Percentiles rank a stretch among this genome's conserved stretches.
phyloP scores from a whole-genome alignment of 192 early-diverging fungal species.

The Chytriomyces sp. region DNA sequence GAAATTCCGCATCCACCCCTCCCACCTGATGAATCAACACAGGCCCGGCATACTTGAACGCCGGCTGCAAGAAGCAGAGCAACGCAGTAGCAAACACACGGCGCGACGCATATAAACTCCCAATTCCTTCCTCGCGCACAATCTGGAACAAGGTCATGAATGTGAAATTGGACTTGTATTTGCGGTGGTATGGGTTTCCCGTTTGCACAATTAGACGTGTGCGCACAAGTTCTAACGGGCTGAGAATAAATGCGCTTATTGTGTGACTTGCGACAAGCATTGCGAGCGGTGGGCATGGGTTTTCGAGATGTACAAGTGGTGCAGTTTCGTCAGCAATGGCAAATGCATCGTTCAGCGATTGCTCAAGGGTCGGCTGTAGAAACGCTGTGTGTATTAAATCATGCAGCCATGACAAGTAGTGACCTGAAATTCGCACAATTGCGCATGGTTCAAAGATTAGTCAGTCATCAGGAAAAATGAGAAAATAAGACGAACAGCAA shows the following conservation, averaged over 20 bases:
- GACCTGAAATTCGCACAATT: slow-evolving; percentile 47
- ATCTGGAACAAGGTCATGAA: slow-evolving; percentile 77
- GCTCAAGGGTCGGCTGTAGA: slow-evolving; percentile 42
- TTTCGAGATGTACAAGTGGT: slow-evolving; percentile 37
- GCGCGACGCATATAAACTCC: slow-evolving; percentile 72
- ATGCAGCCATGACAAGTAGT: slow-evolving; percentile 75
- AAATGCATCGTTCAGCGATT: slow-evolving; percentile 28
- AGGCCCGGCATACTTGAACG: slow-evolving; percentile 70
- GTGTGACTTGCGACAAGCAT: slow-evolving; percentile 78
- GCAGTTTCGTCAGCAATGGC: slow-evolving; percentile 27
- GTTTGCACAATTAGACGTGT: slow-evolving; percentile 90
- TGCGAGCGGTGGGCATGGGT: slow-evolving; percentile 37
- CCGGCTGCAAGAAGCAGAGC: slow-evolving; percentile 72
- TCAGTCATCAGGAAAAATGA: not conserved
- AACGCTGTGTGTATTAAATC: slow-evolving; percentile 63
- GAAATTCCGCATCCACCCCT: slow-evolving; percentile 45
- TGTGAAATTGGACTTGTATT: slow-evolving; percentile 72
- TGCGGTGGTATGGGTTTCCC: slow-evolving; percentile 74
- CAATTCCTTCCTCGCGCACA: slow-evolving; percentile 77
- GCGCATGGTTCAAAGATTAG: not conserved
- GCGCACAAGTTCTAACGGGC: slow-evolving; percentile 85
- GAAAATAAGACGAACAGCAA: not conserved
- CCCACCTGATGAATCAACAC: slow-evolving; percentile 72
- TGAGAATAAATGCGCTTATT: slow-evolving; percentile 77
- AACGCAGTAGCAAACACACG: slow-evolving; percentile 81